Evolutionary conservation across 179 eudicot genomes (phyloP).

Genomic region (Patellifolia procumbens): DNA sequence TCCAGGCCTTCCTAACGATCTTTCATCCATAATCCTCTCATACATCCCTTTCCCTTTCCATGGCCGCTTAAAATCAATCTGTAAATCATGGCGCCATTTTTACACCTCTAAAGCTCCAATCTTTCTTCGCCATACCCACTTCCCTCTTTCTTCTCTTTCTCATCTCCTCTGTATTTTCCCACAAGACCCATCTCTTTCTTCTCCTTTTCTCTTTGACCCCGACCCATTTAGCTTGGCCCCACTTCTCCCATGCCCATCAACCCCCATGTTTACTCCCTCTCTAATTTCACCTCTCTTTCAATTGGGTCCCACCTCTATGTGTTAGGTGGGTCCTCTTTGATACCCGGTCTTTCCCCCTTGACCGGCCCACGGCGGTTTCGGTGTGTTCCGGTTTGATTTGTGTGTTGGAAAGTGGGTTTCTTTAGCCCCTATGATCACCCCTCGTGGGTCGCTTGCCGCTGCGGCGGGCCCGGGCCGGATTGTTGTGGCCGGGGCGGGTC

Average conservation of each 20-base stretch:
- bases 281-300: slow-evolving; percentile 61
- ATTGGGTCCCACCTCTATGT: slow-evolving; percentile 54
- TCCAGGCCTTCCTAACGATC: slow-evolving; percentile 75
- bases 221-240: slow-evolving; percentile 52
- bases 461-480: slow-evolving; percentile 37
- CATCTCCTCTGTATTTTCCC: slow-evolving; percentile 73
- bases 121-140: slow-evolving; percentile 37
- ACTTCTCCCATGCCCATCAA: slow-evolving; percentile 84
- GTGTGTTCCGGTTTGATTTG: slow-evolving; percentile 56
- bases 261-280: slow-evolving; percentile 71
- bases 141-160: slow-evolving; percentile 33
- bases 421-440: slow-evolving; percentile 61
- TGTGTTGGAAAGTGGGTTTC: slow-evolving; percentile 39
- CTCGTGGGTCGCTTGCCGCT: slow-evolving; percentile 86
- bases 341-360: slow-evolving; percentile 73
- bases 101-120: slow-evolving; percentile 53
- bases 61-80: slow-evolving; percentile 58
- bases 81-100: slow-evolving; percentile 69
- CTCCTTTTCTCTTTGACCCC: slow-evolving; percentile 77
- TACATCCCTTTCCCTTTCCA: slow-evolving; percentile 59
- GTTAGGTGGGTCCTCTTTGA: slow-evolving; percentile 87
- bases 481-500: slow-evolving; percentile 96
- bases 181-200: slow-evolving; percentile 67
- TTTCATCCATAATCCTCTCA: slow-evolving; percentile 59
- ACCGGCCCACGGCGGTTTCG: slow-evolving; percentile 63